Conservation (phyloP, 1,284 basidiomycete genomes). For the Naganishia albida region DNA sequence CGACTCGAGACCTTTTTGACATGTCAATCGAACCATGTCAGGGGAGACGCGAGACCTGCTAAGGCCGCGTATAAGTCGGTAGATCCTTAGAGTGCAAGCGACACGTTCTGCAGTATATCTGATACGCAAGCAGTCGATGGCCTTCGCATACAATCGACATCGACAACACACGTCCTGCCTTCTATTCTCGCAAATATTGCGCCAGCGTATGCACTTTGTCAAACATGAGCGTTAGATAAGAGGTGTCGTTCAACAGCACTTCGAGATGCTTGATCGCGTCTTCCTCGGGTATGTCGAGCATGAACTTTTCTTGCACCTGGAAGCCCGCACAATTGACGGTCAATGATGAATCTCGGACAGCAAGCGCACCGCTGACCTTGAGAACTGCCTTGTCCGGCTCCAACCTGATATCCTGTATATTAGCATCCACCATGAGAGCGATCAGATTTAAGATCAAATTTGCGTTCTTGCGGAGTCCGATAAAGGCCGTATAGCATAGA, state of each 20-base stretch:
- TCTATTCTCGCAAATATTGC: slow-evolving; percentile 59
- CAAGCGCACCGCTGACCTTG: slow-evolving; percentile 52
- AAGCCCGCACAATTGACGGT: slow-evolving; percentile 45
- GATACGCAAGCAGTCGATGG: too few species aligned
- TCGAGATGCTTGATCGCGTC: slow-evolving; percentile 98
- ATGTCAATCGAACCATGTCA: too few species aligned
- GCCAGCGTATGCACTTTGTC: slow-evolving; percentile 86
- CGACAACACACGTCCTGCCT: neutral
- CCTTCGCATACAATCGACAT: too few species aligned
- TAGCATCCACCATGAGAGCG: slow-evolving; percentile 95
- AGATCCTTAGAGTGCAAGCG: too few species aligned
- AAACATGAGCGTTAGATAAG: slow-evolving; percentile 87
- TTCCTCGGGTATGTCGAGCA: slow-evolving; percentile 88
- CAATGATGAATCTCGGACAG: slow-evolving; percentile 58
- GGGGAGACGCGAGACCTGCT: too few species aligned
- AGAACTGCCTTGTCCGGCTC: slow-evolving; percentile 64
- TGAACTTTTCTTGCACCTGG: slow-evolving; percentile 95
- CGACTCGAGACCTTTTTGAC: too few species aligned
- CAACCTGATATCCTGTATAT: slow-evolving; percentile 94
- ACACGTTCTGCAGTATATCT: too few species aligned
- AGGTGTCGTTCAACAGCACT: slow-evolving; percentile 87
- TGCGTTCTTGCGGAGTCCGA: slow-evolving; percentile 91
- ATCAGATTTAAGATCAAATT: slow-evolving; percentile 96
- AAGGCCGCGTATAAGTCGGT: too few species aligned
- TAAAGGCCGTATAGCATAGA: slow-evolving; percentile 94